Base-by-base conservation (phyloP, 495 filamentous ascomycete species). In the Xylaria palmicola region DNA sequence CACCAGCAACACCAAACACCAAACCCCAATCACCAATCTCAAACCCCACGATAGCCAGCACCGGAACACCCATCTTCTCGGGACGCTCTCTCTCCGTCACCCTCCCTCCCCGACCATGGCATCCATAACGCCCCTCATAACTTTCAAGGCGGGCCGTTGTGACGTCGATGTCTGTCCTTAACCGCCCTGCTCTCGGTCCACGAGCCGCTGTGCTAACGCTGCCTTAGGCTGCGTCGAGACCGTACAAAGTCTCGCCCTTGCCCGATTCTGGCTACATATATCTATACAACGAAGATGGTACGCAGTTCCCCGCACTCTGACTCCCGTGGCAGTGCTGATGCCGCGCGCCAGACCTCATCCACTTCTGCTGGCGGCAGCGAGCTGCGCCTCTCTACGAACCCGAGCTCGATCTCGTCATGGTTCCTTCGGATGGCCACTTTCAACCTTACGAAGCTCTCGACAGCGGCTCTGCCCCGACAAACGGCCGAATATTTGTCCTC, bases 141-240 rank as follows among this genome's bases (percentile, higher is more conserved):
- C 92, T 4, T 97, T 99, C 82, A 98, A 96, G 83, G 95, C 93
- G 64, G 95, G 95, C 72, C 85, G 84, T 74, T 99, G 95, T 77
- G 86, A 92, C 20, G 71, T 95, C 50, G 84, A 91, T 76, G 93
- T 98, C 77, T 66, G 89, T 82, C 50, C 22, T 60, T 56, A 17
- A 17, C 26, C 53, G 50, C 30, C 44, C 49, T 24, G 26, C 44
- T 49, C 24, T 56, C 43, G 22, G n/a, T n/a, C 13, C 24, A 52
- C 22, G 19, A 13, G 6, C 30, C 22, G 60, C 43, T 52, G 60
- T 64, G 44, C 78, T 81, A 43, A 80, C 66, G 0, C 12, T 56
- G 8, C 13, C 13, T 0, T 52, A 89, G 88, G 77, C 74, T 70
- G 84, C 81, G 17, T 75, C 78, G 45, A 79, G 80, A 71, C 86